phyloP scores from a whole-genome alignment of 805 yeast genomes.

The Cyberlindnera euphorbiae region DNA sequence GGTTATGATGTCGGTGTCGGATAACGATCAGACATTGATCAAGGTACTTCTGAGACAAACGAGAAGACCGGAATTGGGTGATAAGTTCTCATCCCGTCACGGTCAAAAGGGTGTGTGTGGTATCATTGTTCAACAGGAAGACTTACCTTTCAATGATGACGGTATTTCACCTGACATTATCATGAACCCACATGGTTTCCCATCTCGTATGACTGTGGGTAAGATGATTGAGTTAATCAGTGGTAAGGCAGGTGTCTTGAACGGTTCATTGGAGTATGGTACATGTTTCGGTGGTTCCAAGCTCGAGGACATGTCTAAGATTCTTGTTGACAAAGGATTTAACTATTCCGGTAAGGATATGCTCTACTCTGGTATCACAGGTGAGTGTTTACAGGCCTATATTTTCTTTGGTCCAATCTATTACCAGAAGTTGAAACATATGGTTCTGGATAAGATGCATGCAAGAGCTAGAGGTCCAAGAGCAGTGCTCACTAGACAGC shows the following conservation, averaged over 20 bases:
- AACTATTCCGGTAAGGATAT: conserved; percentile 95
- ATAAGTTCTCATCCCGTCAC: conserved; percentile 94
- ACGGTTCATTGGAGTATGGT: conserved; percentile 90
- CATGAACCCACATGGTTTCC: conserved; percentile 99
- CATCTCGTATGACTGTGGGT: conserved; percentile 99
- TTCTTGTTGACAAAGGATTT: conserved; percentile 86
- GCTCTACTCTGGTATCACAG: conserved; percentile 96
- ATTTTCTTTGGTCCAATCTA: conserved; percentile 98
- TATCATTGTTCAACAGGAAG: conserved; percentile 94
- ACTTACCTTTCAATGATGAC: conserved; percentile 88
- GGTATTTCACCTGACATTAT: conserved; percentile 94
- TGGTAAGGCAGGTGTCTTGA: conserved; percentile 96
- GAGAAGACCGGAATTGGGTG: conserved; percentile 96
- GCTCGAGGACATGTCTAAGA: conserved; percentile 89
- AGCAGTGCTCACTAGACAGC: conserved; percentile 96
- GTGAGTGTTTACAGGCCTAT: conserved; percentile 95
- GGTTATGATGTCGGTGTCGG: conserved; percentile 95
- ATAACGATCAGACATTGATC: conserved; percentile 89
- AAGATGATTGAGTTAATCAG: conserved; percentile 95
- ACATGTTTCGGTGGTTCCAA: conserved; percentile 99
- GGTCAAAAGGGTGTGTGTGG: conserved; percentile 99
- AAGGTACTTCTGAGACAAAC: conserved; percentile 92
- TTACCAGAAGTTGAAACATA: conserved; percentile 96
- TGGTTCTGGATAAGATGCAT: conserved; percentile 99
- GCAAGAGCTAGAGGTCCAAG: conserved; percentile 99